Evolutionary conservation across 179 eudicot species (phyloP), one percentile per base, ranked within the genome.

Genomic region (Pouteria campechiana): DNA sequence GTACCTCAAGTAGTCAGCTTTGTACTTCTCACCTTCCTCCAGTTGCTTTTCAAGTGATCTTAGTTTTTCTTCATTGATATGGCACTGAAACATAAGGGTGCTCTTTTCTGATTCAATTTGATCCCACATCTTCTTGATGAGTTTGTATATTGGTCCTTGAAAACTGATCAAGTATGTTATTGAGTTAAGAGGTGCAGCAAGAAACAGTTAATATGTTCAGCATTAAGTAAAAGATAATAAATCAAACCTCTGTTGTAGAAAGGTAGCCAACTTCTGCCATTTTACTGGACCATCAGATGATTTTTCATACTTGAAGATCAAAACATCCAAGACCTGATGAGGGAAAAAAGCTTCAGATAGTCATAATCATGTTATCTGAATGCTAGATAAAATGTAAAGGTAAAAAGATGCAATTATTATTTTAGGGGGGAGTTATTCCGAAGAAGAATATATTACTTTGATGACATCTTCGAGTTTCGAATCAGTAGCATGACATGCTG

Each of bases 241-340:
- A 14, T 50, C 73, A 16, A 52, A 90, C 99, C 99, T 92, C 36
- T 92, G 94, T 54, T 64, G 81, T 24, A 92, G 68, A 58, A 86
- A 92, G 9, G 39, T 22, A 32, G 78, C 55, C 50, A 80, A 59
- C 41, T 83, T 92, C 37, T 36, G 71, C 96, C 96, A 87, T 55
- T 87, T 92, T 41, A 75, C 99, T 16, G 94, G 99, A 52, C 99
- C 99, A 61, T 75, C 69, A 58, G 69, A 73, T 42, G 92, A 64
- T 27, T 73, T 60, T 48, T 82, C 99, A 63, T 75, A 92, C 38
- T 80, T 78, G 17, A 75, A 34, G 13, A 79, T 37, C 19, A 87
- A 78, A 25, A 65, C 70, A 58, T 87, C 94, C 60, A 92, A 79
- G 46, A 82, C 70, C 98, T 90, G 80, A 25, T 40, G 2, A n/a